Base-by-base conservation (phyloP, 352 stramenopile species). In the Globisporangium emineosum region DNA sequence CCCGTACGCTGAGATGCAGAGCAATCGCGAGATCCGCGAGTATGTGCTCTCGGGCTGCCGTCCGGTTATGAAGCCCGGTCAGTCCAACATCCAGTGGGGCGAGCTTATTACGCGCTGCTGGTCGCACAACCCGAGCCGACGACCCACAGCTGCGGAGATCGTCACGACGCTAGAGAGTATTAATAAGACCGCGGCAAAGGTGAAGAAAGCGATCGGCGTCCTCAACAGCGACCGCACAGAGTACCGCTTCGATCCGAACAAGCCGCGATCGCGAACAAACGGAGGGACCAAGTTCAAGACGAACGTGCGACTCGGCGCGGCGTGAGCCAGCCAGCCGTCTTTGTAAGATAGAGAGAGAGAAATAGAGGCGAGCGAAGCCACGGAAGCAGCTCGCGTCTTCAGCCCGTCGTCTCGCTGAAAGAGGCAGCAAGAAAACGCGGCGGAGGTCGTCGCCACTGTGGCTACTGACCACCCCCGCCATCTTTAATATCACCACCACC, bases 91-190 rank as follows among this genome's bases (percentile, higher is more conserved):
- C 63, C 89, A 92, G 66, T 95, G 87, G 87, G 79, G 81, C 47
- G 83, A 95, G 52, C 76, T 95, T 15, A 93, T 95, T 68, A 79
- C 83, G 51, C 74, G 86, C 51, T 95, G 87, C 73, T 95, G 87
- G 87, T 90, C 85, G 17, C 78, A 88, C 57, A 93, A 92, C 65
- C 71, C 85, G 55, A 72, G 77, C 23, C 69, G 77, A 52, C 86
- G 87, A 42, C 87, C 87, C 35, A 89, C 73, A 5, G 87, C 87
- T 15, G 85, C 84, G 13, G 84, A 95, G 72, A 91, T 95, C 60
- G 87, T 95, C 15, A 82, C 81, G 21, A 85, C 80, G 30, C 72
- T 95, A 9, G 87, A 95, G 63, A 86, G 73, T 58, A 87, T 93
- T 55, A 90, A 79, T 66, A 89, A 91, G 42, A 75, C 78, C 8